Conservation (phyloP, 352 stramenopile genomes). For the Phytophthora lateralis region DNA sequence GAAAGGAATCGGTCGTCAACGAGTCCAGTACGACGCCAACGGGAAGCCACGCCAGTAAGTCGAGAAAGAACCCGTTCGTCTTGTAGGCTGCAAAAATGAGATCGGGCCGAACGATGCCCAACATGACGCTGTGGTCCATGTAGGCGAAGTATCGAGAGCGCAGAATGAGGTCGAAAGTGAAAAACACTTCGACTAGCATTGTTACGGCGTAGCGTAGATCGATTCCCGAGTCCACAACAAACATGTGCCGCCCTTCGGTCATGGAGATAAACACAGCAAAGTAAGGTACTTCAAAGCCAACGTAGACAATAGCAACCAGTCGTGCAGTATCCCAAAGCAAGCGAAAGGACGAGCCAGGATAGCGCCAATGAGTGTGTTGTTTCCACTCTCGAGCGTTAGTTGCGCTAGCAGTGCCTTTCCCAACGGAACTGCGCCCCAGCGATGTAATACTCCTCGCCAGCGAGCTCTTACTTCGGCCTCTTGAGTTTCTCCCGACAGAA, state of each 20-base stretch:
- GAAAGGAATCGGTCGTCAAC: slow-evolving; percentile 21
- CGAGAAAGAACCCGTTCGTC: slow-evolving; percentile 44
- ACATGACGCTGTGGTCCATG: slow-evolving; percentile 53
- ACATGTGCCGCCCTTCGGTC: slow-evolving; percentile 46
- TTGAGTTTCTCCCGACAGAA: neutral
- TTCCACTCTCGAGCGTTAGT: neutral
- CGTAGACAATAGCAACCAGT: slow-evolving; percentile 8
- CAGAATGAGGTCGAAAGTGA: slow-evolving; percentile 46
- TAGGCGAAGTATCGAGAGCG: slow-evolving; percentile 59
- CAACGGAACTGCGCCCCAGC: slow-evolving; percentile 4
- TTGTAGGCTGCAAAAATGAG: slow-evolving; percentile 71
- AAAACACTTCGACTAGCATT: slow-evolving; percentile 22
- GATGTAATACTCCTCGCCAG: slow-evolving; percentile 19
- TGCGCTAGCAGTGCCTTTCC: neutral
- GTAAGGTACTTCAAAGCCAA: slow-evolving; percentile 46
- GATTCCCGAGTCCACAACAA: slow-evolving; percentile 33
- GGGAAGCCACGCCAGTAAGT: slow-evolving; percentile 59
- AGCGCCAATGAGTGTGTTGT: slow-evolving; percentile 2
- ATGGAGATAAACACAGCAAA: slow-evolving; percentile 73
- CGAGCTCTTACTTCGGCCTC: neutral
- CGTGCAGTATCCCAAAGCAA: slow-evolving; percentile 10
- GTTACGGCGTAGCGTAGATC: slow-evolving; percentile 37
- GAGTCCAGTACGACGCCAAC: slow-evolving; percentile 51
- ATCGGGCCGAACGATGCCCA: slow-evolving; percentile 50
- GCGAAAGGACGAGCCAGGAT: slow-evolving; percentile 10